These are phyloP conservation scores for Claviceps pazoutovae DNA, from an alignment of 2,329 filamentous ascomycete genomes.

Conservation along the genomic window DNA sequence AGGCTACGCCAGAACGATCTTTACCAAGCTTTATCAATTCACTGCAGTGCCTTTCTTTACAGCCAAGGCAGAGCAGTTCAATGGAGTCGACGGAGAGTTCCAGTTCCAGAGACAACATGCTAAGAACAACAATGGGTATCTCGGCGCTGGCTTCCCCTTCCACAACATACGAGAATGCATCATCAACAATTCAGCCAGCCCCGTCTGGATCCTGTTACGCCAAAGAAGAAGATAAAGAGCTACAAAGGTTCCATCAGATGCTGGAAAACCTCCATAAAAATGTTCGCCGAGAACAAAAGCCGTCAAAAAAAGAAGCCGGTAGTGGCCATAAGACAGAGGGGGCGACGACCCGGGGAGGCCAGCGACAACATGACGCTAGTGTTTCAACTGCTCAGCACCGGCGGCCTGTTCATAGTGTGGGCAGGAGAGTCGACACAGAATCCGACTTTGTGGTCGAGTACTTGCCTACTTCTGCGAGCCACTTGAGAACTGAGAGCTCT, in stretches of 20 bases:
- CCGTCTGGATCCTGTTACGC: not conserved
- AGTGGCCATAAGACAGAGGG: not conserved
- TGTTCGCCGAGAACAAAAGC: not conserved
- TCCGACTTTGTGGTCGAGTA: conserved; percentile 7
- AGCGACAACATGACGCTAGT: not conserved
- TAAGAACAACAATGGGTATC: not conserved
- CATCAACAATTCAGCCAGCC: not conserved
- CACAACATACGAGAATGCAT: not conserved
- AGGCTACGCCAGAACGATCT: not conserved
- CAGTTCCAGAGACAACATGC: not conserved
- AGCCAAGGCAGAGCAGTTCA: not conserved
- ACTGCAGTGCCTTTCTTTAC: not conserved
- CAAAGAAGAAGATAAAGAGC: not conserved
- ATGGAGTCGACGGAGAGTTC: not conserved
- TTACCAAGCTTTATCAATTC: not conserved
- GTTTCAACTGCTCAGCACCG: not conserved
- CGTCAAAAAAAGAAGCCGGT: not conserved
- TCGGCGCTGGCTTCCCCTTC: not conserved
- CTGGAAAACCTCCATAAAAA: conserved; percentile 14
- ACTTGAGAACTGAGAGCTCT: not conserved
- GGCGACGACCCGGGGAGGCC: no score
- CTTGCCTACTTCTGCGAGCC: not conserved
- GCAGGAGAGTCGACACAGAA: conserved; percentile 7
- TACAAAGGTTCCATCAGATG: conserved; percentile 14
- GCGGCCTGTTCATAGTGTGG: not conserved